Conservation (phyloP, 1,284 basidiomycete genomes). For the Omphalotus olearius region DNA sequence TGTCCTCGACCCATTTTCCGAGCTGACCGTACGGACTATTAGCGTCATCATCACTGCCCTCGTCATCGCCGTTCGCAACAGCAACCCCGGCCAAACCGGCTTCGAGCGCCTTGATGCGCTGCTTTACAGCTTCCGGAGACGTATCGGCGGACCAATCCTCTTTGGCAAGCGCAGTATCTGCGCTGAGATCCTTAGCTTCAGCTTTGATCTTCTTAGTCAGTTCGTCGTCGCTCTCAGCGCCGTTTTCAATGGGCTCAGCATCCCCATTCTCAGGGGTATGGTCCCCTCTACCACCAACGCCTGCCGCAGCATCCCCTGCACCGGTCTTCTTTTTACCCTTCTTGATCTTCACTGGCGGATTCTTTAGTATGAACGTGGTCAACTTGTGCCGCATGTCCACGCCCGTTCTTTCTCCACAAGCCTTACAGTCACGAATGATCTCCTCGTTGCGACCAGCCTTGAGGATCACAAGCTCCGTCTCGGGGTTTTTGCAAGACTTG, state of each 20-base stretch:
- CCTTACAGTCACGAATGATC: slow-evolving; percentile 97
- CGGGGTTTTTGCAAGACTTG: slow-evolving; percentile 97
- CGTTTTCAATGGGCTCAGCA: slow-evolving; percentile 32
- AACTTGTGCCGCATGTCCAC: slow-evolving; percentile 99
- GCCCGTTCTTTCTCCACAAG: slow-evolving; percentile 88
- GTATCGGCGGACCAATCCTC: slow-evolving; percentile 92
- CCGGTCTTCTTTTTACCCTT: slow-evolving; percentile 68
- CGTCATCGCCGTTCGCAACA: slow-evolving; percentile 61
- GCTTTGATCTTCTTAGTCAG: slow-evolving; percentile 81
- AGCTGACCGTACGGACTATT: slow-evolving; percentile 86
- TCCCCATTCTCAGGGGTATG: slow-evolving; percentile 32
- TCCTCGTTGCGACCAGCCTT: slow-evolving; percentile 71
- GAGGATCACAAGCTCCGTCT: slow-evolving; percentile 93
- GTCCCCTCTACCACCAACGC: slow-evolving; percentile 47
- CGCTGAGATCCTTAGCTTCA: slow-evolving; percentile 76
- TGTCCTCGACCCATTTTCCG: slow-evolving; percentile 85
- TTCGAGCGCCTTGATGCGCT: slow-evolving; percentile 79
- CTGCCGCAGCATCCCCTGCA: slow-evolving; percentile 45
- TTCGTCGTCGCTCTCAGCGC: slow-evolving; percentile 73
- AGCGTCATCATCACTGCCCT: slow-evolving; percentile 83
- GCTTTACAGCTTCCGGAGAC: slow-evolving; percentile 86
- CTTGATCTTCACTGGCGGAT: slow-evolving; percentile 87
- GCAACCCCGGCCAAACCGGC: slow-evolving; percentile 54
- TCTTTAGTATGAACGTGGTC: slow-evolving; percentile 95
- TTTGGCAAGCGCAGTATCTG: slow-evolving; percentile 54